phyloP scores from a whole-genome alignment of 2,329 filamentous ascomycete genomes.

The Podosphaera xanthii region DNA sequence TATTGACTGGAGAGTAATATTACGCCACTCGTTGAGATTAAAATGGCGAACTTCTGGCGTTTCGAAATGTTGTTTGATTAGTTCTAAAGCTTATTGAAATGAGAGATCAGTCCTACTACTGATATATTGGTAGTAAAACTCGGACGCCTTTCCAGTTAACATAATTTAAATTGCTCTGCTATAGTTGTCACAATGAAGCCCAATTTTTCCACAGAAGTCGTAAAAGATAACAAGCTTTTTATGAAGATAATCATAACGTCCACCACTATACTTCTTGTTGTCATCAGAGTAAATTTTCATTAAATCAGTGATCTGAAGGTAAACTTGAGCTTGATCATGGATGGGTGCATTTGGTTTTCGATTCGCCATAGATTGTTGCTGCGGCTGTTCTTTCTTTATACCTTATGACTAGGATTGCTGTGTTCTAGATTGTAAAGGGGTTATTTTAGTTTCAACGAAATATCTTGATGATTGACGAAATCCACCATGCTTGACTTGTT shows the following conservation, averaged over 20 bases:
- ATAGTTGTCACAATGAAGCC: too few species aligned
- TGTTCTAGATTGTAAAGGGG: neutral
- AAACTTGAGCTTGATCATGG: neutral
- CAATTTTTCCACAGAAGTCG: neutral
- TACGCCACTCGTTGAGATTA: neutral
- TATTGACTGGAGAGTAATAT: neutral
- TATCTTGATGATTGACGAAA: neutral
- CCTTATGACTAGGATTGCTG: neutral
- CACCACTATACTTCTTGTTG: too few species aligned
- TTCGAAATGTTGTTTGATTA: neutral
- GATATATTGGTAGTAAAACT: neutral
- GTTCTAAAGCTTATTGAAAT: neutral
- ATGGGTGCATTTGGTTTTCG: neutral
- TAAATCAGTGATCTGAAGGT: neutral
- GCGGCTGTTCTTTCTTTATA: neutral
- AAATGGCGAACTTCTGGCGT: neutral
- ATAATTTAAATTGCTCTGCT: too few species aligned
- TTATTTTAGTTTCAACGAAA: neutral
- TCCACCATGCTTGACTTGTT: neutral
- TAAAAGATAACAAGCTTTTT: too few species aligned
- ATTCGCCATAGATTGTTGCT: neutral
- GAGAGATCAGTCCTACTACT: neutral
- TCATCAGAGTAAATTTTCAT: too few species aligned
- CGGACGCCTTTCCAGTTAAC: neutral
- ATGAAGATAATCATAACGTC: too few species aligned